Conservation (phyloP, 2,329 filamentous ascomycete species). For the Helotiales sp. region DNA sequence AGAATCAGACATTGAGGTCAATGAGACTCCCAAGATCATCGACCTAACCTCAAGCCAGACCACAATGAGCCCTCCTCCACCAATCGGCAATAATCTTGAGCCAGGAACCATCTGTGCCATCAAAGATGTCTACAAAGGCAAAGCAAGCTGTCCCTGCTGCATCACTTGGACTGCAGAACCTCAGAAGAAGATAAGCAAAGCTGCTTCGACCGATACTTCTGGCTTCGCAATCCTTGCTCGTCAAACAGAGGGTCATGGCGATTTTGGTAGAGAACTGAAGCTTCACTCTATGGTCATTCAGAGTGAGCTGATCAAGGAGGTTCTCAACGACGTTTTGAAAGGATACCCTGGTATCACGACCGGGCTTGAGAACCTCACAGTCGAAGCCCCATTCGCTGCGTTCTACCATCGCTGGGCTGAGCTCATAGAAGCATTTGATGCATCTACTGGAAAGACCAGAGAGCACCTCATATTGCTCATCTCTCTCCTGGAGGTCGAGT, state of each 20-base stretch:
- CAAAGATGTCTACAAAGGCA: constrained; percentile 1
- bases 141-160: constrained; percentile 9
- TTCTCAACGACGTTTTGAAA: constrained; percentile 34
- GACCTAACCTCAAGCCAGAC: neutral
- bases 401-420: constrained; percentile 38
- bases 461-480: constrained; percentile 36
- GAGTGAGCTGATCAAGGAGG: constrained; percentile 34
- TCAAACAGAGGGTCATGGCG: constrained; percentile 12
- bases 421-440: constrained; percentile 27
- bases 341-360: constrained; percentile 36
- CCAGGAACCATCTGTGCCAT: neutral
- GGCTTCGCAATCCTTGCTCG: constrained; percentile 11
- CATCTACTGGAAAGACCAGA: constrained; percentile 23
- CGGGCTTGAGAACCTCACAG: constrained; percentile 34
- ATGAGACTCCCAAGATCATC: neutral
- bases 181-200: constrained; percentile 9
- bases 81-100: neutral
- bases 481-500: constrained; percentile 33
- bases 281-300: constrained; percentile 43
- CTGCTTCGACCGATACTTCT: constrained; percentile 2
- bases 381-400: constrained; percentile 36
- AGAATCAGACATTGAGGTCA: neutral
- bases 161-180: constrained; percentile 8
- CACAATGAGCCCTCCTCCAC: neutral
- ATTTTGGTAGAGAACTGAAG: constrained; percentile 8